Evolutionary conservation across 2,329 filamentous ascomycete genomes (phyloP).

Genomic region (Ophiostoma ulmi): DNA sequence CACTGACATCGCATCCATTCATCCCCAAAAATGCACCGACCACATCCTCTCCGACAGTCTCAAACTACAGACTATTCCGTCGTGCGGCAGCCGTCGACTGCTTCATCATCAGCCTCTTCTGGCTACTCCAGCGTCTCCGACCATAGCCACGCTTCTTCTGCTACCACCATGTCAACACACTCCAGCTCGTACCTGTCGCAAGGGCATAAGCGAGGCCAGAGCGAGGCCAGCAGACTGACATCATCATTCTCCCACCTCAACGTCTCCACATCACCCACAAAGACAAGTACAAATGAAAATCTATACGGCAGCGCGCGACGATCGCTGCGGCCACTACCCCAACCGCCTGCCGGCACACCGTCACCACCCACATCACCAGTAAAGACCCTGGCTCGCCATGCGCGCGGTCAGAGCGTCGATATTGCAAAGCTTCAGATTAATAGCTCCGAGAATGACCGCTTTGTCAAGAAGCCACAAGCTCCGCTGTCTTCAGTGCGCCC

Average conservation of each 20-base stretch:
- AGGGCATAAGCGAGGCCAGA: slow-evolving; percentile 69
- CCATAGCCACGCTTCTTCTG: slow-evolving; percentile 38
- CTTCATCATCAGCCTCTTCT: slow-evolving; percentile 66
- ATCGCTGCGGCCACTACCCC: slow-evolving; percentile 69
- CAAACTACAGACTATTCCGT: slow-evolving; percentile 48
- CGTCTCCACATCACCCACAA: slow-evolving; percentile 37
- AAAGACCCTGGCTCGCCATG: slow-evolving; percentile 29
- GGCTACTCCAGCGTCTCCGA: slow-evolving; percentile 59
- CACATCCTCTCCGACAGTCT: slow-evolving; percentile 54
- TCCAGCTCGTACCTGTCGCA: slow-evolving; percentile 54
- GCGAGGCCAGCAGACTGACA: slow-evolving; percentile 58
- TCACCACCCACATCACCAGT: slow-evolving; percentile 34
- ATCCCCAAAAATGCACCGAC: slow-evolving; percentile 50
- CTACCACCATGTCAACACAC: slow-evolving; percentile 68
- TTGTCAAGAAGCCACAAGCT: slow-evolving; percentile 38
- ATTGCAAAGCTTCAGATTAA: slow-evolving; percentile 37
- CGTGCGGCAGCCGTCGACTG: slow-evolving; percentile 62
- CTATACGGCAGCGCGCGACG: slow-evolving; percentile 69
- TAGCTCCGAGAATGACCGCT: slow-evolving; percentile 21
- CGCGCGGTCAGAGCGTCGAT: slow-evolving; percentile 60
- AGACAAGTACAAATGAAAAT: slow-evolving; percentile 46
- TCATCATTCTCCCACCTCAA: slow-evolving; percentile 38
- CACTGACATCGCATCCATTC: slow-evolving; percentile 29
- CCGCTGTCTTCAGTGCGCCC: slow-evolving; percentile 45
- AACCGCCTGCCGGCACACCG: slow-evolving; percentile 48